A percentile compares a stretch with the other conserved stretches of the same genome.
Conservation (phyloP, 306 rosid genomes). For the Cucurbita argyrosperma region DNA sequence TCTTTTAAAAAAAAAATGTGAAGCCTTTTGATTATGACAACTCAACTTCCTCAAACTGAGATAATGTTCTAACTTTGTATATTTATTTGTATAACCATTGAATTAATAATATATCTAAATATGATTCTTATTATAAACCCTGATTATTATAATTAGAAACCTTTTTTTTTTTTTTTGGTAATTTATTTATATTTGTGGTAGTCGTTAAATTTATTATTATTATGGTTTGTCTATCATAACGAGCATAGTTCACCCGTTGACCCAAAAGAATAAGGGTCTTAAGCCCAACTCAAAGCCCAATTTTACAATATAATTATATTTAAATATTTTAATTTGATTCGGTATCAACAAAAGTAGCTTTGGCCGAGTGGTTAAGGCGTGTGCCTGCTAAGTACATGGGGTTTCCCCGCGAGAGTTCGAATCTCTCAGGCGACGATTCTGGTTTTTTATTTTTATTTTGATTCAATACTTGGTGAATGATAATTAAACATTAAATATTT, state of each 20-base stretch:
- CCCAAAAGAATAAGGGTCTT: neutral
- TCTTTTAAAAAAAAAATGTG: neutral
- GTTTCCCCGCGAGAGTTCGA: conserved; percentile 6
- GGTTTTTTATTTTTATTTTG: no score
- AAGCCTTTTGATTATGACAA: neutral
- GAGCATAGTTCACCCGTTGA: no score
- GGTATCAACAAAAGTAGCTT: neutral
- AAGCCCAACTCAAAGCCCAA: neutral
- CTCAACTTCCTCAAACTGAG: neutral
- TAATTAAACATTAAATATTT: no score
- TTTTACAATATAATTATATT: no score
- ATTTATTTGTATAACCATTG: neutral
- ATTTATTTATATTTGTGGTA: no score
- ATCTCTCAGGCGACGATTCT: neutral
- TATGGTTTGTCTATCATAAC: no score
- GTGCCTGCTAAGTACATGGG: conserved; percentile 8
- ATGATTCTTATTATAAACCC: neutral
- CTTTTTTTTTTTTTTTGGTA: no score
- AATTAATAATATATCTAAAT: neutral
- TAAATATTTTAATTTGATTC: no score
- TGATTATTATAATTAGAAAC: no score
- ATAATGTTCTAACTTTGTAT: neutral
- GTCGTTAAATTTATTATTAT: no score
- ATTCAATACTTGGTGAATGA: no score
- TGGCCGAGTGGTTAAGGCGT: conserved; percentile 8